Evolutionary conservation across 164 flowering plant species (phyloP), one percentile per base, ranked within the genome.

Genomic region (Aristolochia contorta): DNA sequence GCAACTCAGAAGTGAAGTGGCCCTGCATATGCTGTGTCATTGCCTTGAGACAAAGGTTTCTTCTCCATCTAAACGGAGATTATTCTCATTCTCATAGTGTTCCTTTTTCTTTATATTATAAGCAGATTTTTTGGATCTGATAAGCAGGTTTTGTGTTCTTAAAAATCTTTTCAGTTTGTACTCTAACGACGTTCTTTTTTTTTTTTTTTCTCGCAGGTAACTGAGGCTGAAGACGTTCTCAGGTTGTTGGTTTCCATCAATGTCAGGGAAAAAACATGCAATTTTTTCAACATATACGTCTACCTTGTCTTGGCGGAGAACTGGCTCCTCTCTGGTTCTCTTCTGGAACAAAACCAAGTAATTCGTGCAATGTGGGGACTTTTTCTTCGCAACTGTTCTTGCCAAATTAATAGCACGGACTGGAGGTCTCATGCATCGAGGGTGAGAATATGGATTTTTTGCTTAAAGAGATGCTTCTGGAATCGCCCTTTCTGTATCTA

Each of bases 361-460:
- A 58, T 83, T 7, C 60, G 30, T 32, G 80, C 80, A 67, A 78
- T 84, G 81, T 83, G 88, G 93, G 72, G 73, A 1, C 61, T 71
- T 50, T 83, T 20, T 73, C 85, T 92, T 53, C 75, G 87, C n/a
- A 82, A 79, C 57, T 92, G 87, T 69, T 84, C 87, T 59, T 78
- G 84, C 72, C 86, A 77, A 56, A 85, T 92, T 37, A 47, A 75
- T 53, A 83, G 83, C 75, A 82, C 85, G 23, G 96, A 92, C 65
- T 71, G 82, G 74, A 78, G 93, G 72, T 59, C 81, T 23, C 80
- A 77, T 70, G 96, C 98, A 18, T 76, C 89, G 14, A 87, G 86
- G 85, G 96, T 86, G 30, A 54, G 82, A 47, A 37, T 47, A 48
- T 53, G 47, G 41, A 70, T 33, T 24, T 33, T 24, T 56, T 12